These are phyloP conservation scores for Suillus spraguei DNA, from an alignment of 768 basidiomycete genomes.

Conservation along the genomic window DNA sequence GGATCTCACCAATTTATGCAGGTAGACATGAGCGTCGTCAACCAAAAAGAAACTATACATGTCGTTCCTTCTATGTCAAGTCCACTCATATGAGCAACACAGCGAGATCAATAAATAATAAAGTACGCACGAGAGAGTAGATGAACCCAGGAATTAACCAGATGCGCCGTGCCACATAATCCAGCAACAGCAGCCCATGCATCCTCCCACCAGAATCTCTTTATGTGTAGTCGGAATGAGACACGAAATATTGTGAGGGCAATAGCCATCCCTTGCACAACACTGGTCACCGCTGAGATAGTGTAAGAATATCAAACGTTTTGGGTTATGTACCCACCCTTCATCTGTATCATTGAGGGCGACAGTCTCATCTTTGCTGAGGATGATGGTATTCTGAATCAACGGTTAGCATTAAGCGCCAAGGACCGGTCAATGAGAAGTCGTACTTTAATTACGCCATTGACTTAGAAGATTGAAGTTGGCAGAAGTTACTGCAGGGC, in stretches of 20 bases:
- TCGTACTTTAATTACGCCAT: background rate
- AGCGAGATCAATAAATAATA: background rate
- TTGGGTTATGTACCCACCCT: slow-evolving; percentile 7
- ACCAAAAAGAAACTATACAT: background rate
- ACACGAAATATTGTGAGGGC: slow-evolving; percentile 28
- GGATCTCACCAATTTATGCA: slow-evolving; percentile 6
- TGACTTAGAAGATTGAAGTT: background rate
- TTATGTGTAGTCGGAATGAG: slow-evolving; percentile 26
- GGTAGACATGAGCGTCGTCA: background rate
- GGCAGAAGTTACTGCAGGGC: background rate
- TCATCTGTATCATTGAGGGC: slow-evolving; percentile 6
- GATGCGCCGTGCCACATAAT: slow-evolving; percentile 14
- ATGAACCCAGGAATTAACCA: slow-evolving; percentile 18
- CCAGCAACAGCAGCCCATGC: slow-evolving; percentile 28
- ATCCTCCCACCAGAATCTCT: slow-evolving; percentile 35
- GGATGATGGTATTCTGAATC: background rate
- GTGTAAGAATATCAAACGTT: background rate
- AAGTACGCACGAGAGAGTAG: slow-evolving; percentile 18
- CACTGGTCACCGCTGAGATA: slow-evolving; percentile 10
- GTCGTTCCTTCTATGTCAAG: background rate
- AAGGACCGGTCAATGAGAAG: background rate
- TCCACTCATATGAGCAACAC: background rate
- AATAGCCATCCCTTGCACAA: slow-evolving; percentile 24
- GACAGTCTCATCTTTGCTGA: background rate
- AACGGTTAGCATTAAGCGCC: background rate